Evolutionary conservation across 139 green algal species (phyloP), one percentile per base, ranked within the genome.

Genomic region (Ettlia oleoabundans): DNA sequence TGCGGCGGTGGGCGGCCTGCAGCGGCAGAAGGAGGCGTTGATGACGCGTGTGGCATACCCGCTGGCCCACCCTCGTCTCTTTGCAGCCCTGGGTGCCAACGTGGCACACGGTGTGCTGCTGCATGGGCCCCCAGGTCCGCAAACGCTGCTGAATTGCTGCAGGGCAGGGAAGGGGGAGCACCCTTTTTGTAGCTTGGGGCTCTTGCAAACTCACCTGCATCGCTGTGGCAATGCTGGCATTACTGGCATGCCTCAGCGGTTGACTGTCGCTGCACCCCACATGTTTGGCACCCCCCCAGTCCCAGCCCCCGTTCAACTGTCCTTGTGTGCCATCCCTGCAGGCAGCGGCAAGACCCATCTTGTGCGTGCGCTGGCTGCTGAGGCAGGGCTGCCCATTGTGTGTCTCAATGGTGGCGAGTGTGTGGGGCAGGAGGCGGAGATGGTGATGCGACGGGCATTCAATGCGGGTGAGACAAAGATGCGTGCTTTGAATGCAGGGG

Each of bases 291-390:
- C n/a, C n/a, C n/a, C n/a, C n/a, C n/a, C n/a, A n/a, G n/a, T n/a
- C n/a, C n/a, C n/a, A n/a, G n/a, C n/a, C n/a, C n/a, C n/a, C n/a
- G n/a, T n/a, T n/a, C n/a, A n/a, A n/a, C n/a, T n/a, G n/a, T n/a
- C n/a, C n/a, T n/a, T n/a, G n/a, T n/a, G n/a, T n/a, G n/a, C n/a
- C n/a, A n/a, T n/a, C 22, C 1, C 1, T 47, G 72, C 72, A 79
- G 72, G 87, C 41, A 90, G 71, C 43, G 95, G 95, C 80, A 98
- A 98, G 90, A 98, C 94, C 0, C 86, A 90, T 7, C 88, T 98
- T 8, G 94, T 92, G 38, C 90, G 94, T 38, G 94, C 93, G 0
- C 94, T 98, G 72, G 95, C 92, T 15, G 94, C 91, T 26, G 90
- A 97, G 89, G 92, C 87, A 38, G 86, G 91, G 30, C 91, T 97